These are phyloP conservation scores for Albatrellus ellisii DNA, from an alignment of 768 basidiomycete species.

Conservation along the genomic window DNA sequence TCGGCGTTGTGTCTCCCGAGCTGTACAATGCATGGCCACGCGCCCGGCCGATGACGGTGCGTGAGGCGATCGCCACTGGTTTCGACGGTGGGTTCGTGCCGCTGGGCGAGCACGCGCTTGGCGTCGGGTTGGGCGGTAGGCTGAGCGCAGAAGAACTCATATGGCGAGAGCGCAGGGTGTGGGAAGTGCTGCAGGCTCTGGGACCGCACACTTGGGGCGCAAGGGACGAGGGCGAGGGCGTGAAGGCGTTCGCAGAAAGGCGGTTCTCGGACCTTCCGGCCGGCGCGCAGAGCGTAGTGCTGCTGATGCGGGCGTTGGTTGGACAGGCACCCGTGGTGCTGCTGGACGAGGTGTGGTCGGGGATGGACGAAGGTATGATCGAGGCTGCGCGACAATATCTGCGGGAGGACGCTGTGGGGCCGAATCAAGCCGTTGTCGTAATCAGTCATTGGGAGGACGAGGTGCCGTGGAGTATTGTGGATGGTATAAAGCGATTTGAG, in stretches of 20 bases:
- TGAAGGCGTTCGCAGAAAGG: slow-evolving; percentile 30
- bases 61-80: slow-evolving; percentile 77
- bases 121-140: slow-evolving; percentile 28
- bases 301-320: slow-evolving; percentile 81
- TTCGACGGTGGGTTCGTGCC: slow-evolving; percentile 79
- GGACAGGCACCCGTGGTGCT: slow-evolving; percentile 60
- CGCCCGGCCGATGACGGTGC: slow-evolving; percentile 49
- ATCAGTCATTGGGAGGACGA: slow-evolving; percentile 90
- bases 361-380: slow-evolving; percentile 80
- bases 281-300: slow-evolving; percentile 67
- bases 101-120: slow-evolving; percentile 28
- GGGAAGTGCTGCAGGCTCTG: slow-evolving; percentile 50
- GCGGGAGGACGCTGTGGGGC: slow-evolving; percentile 31
- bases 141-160: slow-evolving; percentile 24
- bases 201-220: slow-evolving; percentile 41
- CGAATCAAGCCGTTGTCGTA: slow-evolving; percentile 66
- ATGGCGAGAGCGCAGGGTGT: slow-evolving; percentile 31
- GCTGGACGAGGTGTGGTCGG: slow-evolving; percentile 87
- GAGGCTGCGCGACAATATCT: slow-evolving; percentile 50
- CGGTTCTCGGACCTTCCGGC: slow-evolving; percentile 54
- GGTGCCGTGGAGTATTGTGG: slow-evolving; percentile 62
- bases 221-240: slow-evolving; percentile 4
- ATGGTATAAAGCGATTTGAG: slow-evolving; percentile 31
- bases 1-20: slow-evolving; percentile 83
- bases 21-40: slow-evolving; percentile 85